These are phyloP conservation scores for Mortierella antarctica DNA, from an alignment of 192 early-diverging fungal genomes.

Conservation along the genomic window DNA sequence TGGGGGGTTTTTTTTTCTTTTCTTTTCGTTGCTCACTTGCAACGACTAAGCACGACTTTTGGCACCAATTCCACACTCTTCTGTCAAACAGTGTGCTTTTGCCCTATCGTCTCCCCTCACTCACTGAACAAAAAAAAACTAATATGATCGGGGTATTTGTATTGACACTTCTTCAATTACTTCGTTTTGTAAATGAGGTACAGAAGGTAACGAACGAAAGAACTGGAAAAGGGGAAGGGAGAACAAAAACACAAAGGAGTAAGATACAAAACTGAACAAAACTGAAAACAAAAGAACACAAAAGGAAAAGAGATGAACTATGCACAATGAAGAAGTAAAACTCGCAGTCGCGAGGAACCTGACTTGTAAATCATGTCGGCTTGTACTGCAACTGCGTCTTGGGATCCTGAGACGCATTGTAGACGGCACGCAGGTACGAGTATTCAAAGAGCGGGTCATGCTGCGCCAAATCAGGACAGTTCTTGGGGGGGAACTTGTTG, in stretches of 20 bases:
- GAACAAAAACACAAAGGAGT: background rate
- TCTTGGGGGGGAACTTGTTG: slow-evolving; percentile 69
- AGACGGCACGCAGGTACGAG: slow-evolving; percentile 13
- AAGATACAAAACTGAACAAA: background rate
- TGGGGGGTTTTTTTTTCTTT: too few species aligned
- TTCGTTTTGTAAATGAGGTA: too few species aligned
- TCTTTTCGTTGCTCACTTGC: too few species aligned
- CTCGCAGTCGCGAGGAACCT: too few species aligned
- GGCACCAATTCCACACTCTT: too few species aligned
- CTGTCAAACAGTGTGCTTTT: too few species aligned
- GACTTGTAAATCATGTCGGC: background rate
- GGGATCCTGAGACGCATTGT: background rate
- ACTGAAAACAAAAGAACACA: background rate
- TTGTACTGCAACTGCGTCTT: slow-evolving; percentile 2
- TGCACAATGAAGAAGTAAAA: background rate
- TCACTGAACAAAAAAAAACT: too few species aligned
- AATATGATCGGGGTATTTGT: too few species aligned
- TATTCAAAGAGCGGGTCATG: slow-evolving; percentile 34
- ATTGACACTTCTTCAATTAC: too few species aligned
- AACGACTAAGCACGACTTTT: too few species aligned
- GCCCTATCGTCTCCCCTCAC: too few species aligned
- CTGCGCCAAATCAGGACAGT: slow-evolving; percentile 38
- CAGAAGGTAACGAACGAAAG: background rate
- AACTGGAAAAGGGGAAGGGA: background rate
- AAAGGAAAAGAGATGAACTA: background rate